Base-by-base conservation (phyloP, 2,329 filamentous ascomycete species). In the Verticillium alfalfae region DNA sequence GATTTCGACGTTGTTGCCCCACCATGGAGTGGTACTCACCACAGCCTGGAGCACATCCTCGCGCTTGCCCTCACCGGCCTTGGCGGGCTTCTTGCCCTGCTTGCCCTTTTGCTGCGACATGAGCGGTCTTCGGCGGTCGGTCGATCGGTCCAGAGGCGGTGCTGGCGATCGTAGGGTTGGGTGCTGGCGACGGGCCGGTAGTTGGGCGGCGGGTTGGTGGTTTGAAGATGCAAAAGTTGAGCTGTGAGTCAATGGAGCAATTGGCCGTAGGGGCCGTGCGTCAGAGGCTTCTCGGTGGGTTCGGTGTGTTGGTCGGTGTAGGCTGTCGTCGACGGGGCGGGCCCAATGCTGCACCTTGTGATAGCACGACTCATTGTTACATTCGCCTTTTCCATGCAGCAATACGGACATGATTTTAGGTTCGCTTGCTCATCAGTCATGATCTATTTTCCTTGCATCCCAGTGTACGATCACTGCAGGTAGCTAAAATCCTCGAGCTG, bases 11-110 rank as follows among this genome's bases (percentile, higher is more conserved):
- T 22, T 62, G 60, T 70, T 69, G 68, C 70, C 70, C 69, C 70
- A 68, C 65, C 70, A 68, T 55, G 57, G 61, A 60, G 57, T 34
- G 9, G 36, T 26, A 79, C 81, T 65, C 73, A 83, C 81, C 66
- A 84, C 82, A 36, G 82, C 82, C 73, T 87, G 84, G 61, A 87
- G 75, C 64, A 82, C 79, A 71, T 86, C 83, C 67, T 87, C 84
- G 68, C 79, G 77, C 71, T 86, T 85, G 70, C 72, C 76, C 68
- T 87, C 84, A 66, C 78, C 78, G 60, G 76, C 66, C 67, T 84
- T 84, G 68, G 77, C 72, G 63, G 80, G 67, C 71, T 84, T 84
- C 70, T 85, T 86, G 68, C 78, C 78, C 76, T 84, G 83, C 70
- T 79, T 75, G 65, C 75, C 73, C 71, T 79, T 76, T 71, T 79